phyloP scores from a whole-genome alignment of 1,284 basidiomycete genomes.

The Leccinum griseonigrum region DNA sequence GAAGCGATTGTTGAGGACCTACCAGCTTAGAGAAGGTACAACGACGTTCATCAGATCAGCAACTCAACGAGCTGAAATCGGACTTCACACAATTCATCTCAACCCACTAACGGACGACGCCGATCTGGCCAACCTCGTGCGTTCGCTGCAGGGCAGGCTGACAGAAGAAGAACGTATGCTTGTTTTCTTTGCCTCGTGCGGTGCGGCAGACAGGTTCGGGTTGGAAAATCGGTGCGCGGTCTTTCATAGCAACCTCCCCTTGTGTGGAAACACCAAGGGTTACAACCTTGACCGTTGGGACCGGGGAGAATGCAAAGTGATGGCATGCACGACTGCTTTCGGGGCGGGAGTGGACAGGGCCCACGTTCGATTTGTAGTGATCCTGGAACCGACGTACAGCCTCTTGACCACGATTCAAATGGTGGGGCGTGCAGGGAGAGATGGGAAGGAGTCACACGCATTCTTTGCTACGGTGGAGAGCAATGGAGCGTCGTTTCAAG shows the following conservation, averaged over 20 bases:
- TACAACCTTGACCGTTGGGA: background rate
- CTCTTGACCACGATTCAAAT: background rate
- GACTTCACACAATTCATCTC: background rate
- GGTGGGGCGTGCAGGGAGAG: background rate
- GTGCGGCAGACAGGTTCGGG: background rate
- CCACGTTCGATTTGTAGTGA: background rate
- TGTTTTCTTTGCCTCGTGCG: background rate
- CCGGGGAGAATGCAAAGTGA: background rate
- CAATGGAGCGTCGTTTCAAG: too few species aligned
- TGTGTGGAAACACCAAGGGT: background rate
- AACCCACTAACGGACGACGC: background rate
- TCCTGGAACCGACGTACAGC: background rate
- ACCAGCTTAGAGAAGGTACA: background rate
- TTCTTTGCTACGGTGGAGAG: background rate
- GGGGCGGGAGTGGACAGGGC: background rate
- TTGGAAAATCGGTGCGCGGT: background rate
- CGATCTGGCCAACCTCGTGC: background rate
- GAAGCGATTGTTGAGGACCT: background rate
- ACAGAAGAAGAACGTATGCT: background rate
- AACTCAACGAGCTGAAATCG: background rate
- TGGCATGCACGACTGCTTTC: background rate
- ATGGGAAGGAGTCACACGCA: background rate
- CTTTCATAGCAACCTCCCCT: background rate
- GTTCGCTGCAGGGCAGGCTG: background rate
- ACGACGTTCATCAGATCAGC: background rate